Percentiles rank a stretch among this genome's conserved stretches.
These are phyloP conservation scores for Xylaria telfairii DNA, from an alignment of 495 filamentous ascomycete species.

Conservation along the genomic window DNA sequence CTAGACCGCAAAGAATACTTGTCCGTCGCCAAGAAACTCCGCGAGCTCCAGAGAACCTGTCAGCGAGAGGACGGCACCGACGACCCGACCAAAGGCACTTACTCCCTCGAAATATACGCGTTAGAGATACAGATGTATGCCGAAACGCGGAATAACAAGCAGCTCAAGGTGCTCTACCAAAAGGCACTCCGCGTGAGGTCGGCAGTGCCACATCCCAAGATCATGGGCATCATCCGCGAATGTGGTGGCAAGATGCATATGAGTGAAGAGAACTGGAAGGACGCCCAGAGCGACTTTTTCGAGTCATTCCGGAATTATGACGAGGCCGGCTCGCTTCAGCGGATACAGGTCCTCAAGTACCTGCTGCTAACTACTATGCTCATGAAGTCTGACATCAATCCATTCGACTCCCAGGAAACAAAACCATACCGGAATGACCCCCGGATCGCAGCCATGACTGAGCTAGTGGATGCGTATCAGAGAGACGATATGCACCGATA, in stretches of 20 bases:
- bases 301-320: slow-evolving; percentile 99
- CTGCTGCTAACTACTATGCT: slow-evolving; percentile 96
- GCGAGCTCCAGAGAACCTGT: slow-evolving; percentile 88
- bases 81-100: slow-evolving; percentile 95
- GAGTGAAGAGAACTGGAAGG: slow-evolving; percentile 99
- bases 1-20: slow-evolving; percentile 89
- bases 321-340: slow-evolving; percentile 92
- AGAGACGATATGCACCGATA: slow-evolving; percentile 92
- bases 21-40: slow-evolving; percentile 80
- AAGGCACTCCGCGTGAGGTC: slow-evolving; percentile 88
- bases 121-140: slow-evolving; percentile 99
- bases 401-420: slow-evolving; percentile 98
- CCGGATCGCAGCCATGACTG: slow-evolving; percentile 94
- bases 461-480: slow-evolving; percentile 95
- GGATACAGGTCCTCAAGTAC: slow-evolving; percentile 98
- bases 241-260: slow-evolving; percentile 99
- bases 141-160: slow-evolving; percentile 95
- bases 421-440: slow-evolving; percentile 97
- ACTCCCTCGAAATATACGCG: slow-evolving; percentile 93
- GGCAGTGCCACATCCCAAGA: slow-evolving; percentile 95
- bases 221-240: slow-evolving; percentile 98
- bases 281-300: slow-evolving; percentile 96
- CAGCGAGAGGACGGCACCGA: slow-evolving; percentile 88
- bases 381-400: slow-evolving; percentile 99
- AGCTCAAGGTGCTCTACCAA: slow-evolving; percentile 90